Evolutionary conservation across 768 basidiomycete species (phyloP).

Genomic region (Lactarius hatsudake): DNA sequence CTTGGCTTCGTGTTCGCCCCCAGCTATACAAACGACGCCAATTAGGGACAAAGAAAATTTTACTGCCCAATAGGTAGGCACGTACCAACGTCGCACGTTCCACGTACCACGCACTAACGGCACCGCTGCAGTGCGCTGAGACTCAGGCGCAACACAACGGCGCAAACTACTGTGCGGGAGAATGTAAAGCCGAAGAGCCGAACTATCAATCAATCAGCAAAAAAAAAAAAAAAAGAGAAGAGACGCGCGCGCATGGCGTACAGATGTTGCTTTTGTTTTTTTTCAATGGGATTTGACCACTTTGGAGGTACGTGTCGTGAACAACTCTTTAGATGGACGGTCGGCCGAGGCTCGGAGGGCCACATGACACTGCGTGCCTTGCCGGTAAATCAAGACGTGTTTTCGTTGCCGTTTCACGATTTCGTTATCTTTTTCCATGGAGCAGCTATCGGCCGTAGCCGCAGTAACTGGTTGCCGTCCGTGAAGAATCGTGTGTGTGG

Average conservation of each 20-base stretch:
- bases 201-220: neutral
- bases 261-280: neutral
- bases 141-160: neutral
- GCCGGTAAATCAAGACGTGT: neutral
- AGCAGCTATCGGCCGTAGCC: neutral
- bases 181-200: neutral
- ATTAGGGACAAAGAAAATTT: neutral
- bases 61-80: neutral
- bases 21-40: neutral
- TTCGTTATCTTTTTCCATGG: neutral
- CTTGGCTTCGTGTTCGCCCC: neutral
- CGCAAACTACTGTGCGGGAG: neutral
- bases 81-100: neutral
- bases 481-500: no score
- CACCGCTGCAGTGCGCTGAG: constrained; percentile 13
- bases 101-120: constrained; percentile 15
- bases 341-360: neutral
- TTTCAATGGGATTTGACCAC: neutral
- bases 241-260: neutral
- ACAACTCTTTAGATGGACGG: neutral
- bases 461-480: neutral
- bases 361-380: neutral
- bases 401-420: neutral
- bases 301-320: neutral
- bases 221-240: neutral